Percentiles rank a stretch among this genome's conserved stretches.
Evolutionary conservation across 2,329 filamentous ascomycete genomes (phyloP).

Genomic region (Trichoderma gracile): DNA sequence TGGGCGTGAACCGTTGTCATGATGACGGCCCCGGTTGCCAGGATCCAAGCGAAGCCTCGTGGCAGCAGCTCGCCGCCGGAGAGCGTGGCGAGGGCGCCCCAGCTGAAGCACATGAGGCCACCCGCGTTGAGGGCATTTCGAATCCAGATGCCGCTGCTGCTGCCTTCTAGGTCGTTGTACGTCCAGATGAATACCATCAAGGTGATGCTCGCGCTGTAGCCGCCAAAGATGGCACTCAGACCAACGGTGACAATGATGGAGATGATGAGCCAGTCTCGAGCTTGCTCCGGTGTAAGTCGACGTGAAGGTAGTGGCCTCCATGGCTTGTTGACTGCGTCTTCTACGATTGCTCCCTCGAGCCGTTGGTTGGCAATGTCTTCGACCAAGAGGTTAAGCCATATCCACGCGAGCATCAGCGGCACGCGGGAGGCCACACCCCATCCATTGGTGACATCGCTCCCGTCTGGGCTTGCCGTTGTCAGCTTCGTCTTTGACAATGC

Average conservation of each 20-base stretch:
- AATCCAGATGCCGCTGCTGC: conserved; percentile 30
- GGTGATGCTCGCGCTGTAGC: conserved; percentile 28
- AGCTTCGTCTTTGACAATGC: conserved; percentile 18
- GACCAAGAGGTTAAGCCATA: conserved; percentile 36
- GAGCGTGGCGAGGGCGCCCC: conserved; percentile 32
- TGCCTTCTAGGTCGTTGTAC: conserved; percentile 38
- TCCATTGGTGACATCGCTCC: not conserved
- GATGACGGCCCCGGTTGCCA: conserved; percentile 30
- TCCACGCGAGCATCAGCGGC: conserved; percentile 30
- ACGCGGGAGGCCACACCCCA: conserved; percentile 21
- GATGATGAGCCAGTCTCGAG: conserved; percentile 32
- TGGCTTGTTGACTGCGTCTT: conserved; percentile 38
- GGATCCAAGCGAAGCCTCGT: conserved; percentile 30
- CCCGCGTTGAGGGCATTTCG: conserved; percentile 35
- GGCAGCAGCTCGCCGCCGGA: conserved; percentile 24
- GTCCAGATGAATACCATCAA: conserved; percentile 35
- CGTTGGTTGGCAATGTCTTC: conserved; percentile 37
- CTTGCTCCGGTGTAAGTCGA: conserved; percentile 32
- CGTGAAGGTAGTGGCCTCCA: conserved; percentile 36
- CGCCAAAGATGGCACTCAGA: conserved; percentile 26
- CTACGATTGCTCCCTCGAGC: conserved; percentile 29
- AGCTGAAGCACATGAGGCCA: conserved; percentile 35
- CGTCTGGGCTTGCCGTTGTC: not conserved
- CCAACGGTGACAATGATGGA: conserved; percentile 30
- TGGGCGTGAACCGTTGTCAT: conserved; percentile 36